Conservation (phyloP, 176 grass and related monocot genomes). For the Oropetium thomaeum region DNA sequence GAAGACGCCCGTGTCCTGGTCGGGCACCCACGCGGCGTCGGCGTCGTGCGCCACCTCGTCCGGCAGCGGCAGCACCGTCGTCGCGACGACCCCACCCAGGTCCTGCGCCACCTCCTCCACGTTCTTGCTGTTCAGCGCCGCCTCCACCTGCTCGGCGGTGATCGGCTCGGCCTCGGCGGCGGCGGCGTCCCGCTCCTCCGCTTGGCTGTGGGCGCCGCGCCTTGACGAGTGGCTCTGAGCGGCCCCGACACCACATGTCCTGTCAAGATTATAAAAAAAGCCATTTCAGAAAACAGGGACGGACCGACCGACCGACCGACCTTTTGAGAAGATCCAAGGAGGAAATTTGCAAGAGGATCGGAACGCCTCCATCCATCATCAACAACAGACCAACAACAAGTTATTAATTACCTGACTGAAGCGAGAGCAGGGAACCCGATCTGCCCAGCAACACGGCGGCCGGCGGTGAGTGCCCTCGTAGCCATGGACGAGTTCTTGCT, state of each 20-base stretch:
- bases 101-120: not conserved
- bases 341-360: too few species aligned
- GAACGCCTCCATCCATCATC: too few species aligned
- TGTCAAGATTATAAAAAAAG: not conserved
- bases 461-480: not conserved
- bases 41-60: not conserved
- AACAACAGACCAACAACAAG: too few species aligned
- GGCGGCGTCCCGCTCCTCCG: not conserved
- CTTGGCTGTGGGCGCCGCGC: constrained; percentile 1
- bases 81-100: not conserved
- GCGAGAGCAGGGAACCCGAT: not conserved
- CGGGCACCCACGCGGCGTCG: constrained; percentile 34
- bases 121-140: constrained; percentile 43
- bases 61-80: not conserved
- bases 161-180: not conserved
- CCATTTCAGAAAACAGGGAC: too few species aligned
- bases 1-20: constrained; percentile 47
- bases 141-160: constrained; percentile 34
- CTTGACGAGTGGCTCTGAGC: not conserved
- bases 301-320: too few species aligned
- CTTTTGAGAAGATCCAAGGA: too few species aligned
- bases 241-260: constrained; percentile 1
- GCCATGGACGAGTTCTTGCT: constrained; percentile 10
- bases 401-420: not conserved
- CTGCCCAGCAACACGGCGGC: not conserved